Percentiles rank a stretch among this genome's conserved stretches.
Evolutionary conservation across 2,329 filamentous ascomycete species (phyloP).

Genomic region (Fusarium avenaceum): DNA sequence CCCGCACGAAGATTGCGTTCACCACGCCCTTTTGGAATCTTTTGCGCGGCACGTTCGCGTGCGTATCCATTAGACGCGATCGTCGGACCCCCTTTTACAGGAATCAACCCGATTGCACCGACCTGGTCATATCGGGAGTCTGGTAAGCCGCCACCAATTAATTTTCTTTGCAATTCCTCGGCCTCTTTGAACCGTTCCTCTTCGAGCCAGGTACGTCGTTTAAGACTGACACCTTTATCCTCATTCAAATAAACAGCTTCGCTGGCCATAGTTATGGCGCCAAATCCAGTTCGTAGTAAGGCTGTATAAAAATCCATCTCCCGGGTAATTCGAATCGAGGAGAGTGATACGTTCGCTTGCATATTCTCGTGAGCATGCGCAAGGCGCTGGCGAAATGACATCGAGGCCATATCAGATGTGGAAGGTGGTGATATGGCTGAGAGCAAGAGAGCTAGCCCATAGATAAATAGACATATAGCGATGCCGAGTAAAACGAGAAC

Average conservation of each 20-base stretch:
- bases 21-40: conserved; percentile 61
- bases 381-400: conserved; percentile 72
- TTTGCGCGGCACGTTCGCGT: conserved; percentile 76
- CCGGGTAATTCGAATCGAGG: conserved; percentile 82
- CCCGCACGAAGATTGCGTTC: conserved; percentile 70
- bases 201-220: conserved; percentile 89
- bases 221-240: conserved; percentile 80
- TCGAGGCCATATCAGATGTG: conserved; percentile 45
- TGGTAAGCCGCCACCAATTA: conserved; percentile 61
- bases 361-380: conserved; percentile 84
- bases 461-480: conserved; percentile 79
- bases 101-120: conserved; percentile 68
- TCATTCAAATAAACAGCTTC: conserved; percentile 97
- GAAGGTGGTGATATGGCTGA: conserved; percentile 67
- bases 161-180: conserved; percentile 69
- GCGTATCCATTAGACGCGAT: conserved; percentile 71
- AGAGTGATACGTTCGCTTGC: conserved; percentile 90
- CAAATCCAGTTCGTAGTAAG: conserved; percentile 87
- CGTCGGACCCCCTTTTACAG: conserved; percentile 62
- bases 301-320: conserved; percentile 97
- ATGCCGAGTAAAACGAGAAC: conserved; percentile 89
- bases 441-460: conserved; percentile 79
- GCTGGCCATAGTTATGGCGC: conserved; percentile 90
- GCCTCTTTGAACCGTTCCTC: conserved; percentile 86
- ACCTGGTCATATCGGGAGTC: conserved; percentile 65